phyloP scores from a whole-genome alignment of 768 basidiomycete species.

The Crassisporium funariophilum region DNA sequence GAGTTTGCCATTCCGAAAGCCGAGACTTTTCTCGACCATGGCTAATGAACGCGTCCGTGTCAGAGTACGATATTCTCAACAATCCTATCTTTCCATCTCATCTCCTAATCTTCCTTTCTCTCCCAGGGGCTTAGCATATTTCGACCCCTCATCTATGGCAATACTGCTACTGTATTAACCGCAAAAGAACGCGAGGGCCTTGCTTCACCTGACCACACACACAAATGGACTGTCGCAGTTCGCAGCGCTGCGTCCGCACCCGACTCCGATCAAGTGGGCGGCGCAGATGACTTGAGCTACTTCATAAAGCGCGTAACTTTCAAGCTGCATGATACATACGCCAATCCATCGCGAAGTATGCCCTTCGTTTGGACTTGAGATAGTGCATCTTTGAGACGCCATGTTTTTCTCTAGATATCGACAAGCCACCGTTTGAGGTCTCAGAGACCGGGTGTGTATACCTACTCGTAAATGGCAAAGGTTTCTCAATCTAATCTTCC shows the following conservation, averaged over 20 bases:
- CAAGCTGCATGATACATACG: conserved; percentile 96
- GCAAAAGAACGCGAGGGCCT: conserved; percentile 65
- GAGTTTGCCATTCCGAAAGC: conserved; percentile 44
- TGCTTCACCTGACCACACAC: conserved; percentile 77
- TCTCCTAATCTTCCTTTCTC: conserved; percentile 13
- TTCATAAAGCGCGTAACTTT: conserved; percentile 97
- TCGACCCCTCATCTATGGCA: conserved; percentile 94
- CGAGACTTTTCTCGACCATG: conserved; percentile 43
- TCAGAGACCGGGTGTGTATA: conserved; percentile 89
- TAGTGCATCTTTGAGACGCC: conserved; percentile 3
- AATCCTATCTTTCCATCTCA: conserved; percentile 8
- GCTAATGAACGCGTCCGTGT: conserved; percentile 77
- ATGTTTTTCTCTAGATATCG: conserved; percentile 59
- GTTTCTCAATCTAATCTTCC: not conserved
- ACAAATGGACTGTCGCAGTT: conserved; percentile 95
- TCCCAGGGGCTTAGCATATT: conserved; percentile 81
- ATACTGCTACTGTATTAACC: conserved; percentile 80
- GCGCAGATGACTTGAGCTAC: conserved; percentile 86
- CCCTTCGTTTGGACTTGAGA: conserved; percentile 10
- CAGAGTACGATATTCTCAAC: conserved; percentile 62
- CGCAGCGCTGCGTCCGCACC: conserved; percentile 81
- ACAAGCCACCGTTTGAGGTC: conserved; percentile 92
- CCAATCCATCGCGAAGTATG: conserved; percentile 87
- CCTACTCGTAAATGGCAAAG: not conserved
- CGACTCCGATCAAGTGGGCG: conserved; percentile 79